Conservation (phyloP, 2,329 filamentous ascomycete genomes). For the Verticillium zaregamsianum region DNA sequence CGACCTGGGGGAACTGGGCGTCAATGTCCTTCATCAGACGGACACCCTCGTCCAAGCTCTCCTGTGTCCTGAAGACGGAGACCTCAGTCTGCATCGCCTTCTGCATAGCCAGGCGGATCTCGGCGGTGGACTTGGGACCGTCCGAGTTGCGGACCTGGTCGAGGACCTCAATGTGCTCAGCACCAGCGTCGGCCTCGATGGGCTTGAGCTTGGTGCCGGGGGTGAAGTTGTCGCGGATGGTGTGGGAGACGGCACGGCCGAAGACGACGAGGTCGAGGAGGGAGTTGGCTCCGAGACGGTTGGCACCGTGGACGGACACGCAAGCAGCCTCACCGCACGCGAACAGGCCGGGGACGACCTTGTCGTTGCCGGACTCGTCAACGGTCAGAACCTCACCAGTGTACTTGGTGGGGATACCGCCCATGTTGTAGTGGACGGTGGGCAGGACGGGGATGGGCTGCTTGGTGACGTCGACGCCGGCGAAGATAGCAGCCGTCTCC, state of each 20-base stretch:
- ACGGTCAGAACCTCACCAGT: slow-evolving; percentile 92
- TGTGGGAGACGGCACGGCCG: slow-evolving; percentile 94
- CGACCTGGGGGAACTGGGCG: slow-evolving; percentile 72
- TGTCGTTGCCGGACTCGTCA: slow-evolving; percentile 80
- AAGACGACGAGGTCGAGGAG: slow-evolving; percentile 97
- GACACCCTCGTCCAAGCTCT: slow-evolving; percentile 91
- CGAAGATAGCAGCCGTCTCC: slow-evolving; percentile 95
- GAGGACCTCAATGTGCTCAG: slow-evolving; percentile 79
- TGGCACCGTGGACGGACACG: slow-evolving; percentile 96
- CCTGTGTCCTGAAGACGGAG: slow-evolving; percentile 92
- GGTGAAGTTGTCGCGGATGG: slow-evolving; percentile 89
- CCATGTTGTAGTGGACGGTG: slow-evolving; percentile 99
- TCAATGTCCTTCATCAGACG: slow-evolving; percentile 84
- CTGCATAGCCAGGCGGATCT: slow-evolving; percentile 90
- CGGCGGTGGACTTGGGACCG: slow-evolving; percentile 81
- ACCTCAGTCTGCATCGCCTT: slow-evolving; percentile 98
- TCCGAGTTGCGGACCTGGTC: slow-evolving; percentile 81
- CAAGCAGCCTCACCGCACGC: slow-evolving; percentile 96
- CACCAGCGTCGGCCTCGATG: slow-evolving; percentile 78
- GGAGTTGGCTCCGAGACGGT: slow-evolving; percentile 96
- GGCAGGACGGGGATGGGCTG: slow-evolving; percentile 95
- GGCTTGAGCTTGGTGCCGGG: slow-evolving; percentile 78
- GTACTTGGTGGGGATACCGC: slow-evolving; percentile 96
- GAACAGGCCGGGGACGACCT: slow-evolving; percentile 91
- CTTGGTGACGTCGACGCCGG: slow-evolving; percentile 94